Evolutionary conservation across 176 grass and related monocot species (phyloP).

Genomic region (Alloteropsis semialata): DNA sequence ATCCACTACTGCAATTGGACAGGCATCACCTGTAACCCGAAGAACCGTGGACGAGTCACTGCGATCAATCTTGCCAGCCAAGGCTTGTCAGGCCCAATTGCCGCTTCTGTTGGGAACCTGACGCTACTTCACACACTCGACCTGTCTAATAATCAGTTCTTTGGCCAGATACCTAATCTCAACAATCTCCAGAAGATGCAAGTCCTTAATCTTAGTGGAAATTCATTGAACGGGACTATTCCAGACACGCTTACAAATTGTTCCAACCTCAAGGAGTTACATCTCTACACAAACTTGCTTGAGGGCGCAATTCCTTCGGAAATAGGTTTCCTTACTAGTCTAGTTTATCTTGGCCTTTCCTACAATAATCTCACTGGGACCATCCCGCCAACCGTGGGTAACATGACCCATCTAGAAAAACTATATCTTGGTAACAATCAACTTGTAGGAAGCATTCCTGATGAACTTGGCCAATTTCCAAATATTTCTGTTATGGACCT

Average conservation of each 20-base stretch:
- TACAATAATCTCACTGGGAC: conserved; percentile 8
- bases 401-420: neutral
- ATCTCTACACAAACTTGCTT: neutral
- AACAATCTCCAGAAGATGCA: neutral
- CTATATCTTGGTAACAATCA: neutral
- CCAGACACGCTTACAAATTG: neutral
- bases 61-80: neutral
- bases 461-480: neutral
- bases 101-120: neutral
- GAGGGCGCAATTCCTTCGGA: neutral
- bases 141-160: neutral
- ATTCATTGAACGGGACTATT: neutral
- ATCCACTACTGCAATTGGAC: neutral
- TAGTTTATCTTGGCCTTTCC: neutral
- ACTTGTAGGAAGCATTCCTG: neutral
- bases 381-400: conserved; percentile 8
- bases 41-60: neutral
- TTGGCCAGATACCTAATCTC: neutral
- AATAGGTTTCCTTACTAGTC: neutral
- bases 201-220: neutral
- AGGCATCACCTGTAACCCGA: neutral
- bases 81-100: neutral
- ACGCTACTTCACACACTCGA: neutral
- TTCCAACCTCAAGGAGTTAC: neutral
- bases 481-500: accelerated